Evolutionary conservation across 164 flowering plant species (phyloP), one percentile per base, ranked within the genome.

Genomic region (Chimonanthus salicifolius): DNA sequence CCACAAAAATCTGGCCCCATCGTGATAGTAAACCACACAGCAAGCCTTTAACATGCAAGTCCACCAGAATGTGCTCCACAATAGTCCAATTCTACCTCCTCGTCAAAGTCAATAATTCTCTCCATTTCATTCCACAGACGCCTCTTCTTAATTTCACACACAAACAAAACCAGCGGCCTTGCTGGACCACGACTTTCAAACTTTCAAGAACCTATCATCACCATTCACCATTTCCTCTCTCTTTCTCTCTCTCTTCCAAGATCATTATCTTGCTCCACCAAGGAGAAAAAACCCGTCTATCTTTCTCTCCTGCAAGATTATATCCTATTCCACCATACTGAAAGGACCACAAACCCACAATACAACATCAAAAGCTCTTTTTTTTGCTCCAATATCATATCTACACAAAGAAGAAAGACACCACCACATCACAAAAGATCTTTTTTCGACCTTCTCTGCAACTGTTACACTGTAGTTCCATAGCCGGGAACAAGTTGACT

Each of bases 51-150:
- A 33, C 33, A 33, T 33, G 33, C 0, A 33, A 33, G 33, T 33
- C 33, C 33, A 11, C n/a, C 62, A 46, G 71, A 49, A 51, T 10
- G 21, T 69, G 8, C 72, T 43, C 18, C 47, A 33, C 62, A 69
- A n/a, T 8, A 66, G 68, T 7, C 16, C 47, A 63, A 66, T 3
- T 44, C 58, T 44, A 16, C 13, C 43, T 7, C 58, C 45, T 47
- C 18, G 71, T 68, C 71, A 47, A 68, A 68, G 71, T 68, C 71
- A 68, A 68, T n/a, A 9, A 54, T 3, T n/a, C 5, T 3, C 18
- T 21, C 47, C 9, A 49, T 18, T 50, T 21, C 47, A 9, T 20
- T 49, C 72, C 47, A 21, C 62, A 51, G 3, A 69, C 16, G 62
- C 70, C 47, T 47, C 51, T 47, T 20, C 15, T n/a, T 0, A 65